phyloP scores from a whole-genome alignment of 129 eudicot genomes.

The Cynara cardunculus region DNA sequence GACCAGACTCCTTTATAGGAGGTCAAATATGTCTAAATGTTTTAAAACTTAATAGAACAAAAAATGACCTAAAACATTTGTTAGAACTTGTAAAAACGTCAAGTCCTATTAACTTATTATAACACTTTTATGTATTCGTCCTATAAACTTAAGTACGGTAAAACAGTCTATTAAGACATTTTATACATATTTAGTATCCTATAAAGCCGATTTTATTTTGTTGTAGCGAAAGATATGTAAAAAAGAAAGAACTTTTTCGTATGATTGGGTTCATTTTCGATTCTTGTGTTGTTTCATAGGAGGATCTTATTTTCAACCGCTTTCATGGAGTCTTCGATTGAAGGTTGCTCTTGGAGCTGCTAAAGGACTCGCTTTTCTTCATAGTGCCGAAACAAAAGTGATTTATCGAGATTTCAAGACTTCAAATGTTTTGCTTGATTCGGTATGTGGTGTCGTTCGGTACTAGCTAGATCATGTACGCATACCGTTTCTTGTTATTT shows the following conservation, averaged over 20 bases:
- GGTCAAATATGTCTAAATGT: no score
- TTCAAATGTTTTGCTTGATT: constrained; percentile 78
- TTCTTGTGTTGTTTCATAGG: constrained; percentile 31
- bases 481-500: neutral
- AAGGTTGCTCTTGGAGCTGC: constrained; percentile 97
- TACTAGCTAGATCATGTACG: neutral
- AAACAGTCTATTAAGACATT: neutral
- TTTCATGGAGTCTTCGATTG: constrained; percentile 85
- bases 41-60: no score
- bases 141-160: neutral
- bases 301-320: constrained; percentile 91
- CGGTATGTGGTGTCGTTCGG: constrained; percentile 35
- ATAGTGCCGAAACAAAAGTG: constrained; percentile 65
- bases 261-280: neutral
- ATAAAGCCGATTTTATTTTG: neutral
- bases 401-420: constrained; percentile 93
- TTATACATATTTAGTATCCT: neutral
- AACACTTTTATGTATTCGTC: neutral
- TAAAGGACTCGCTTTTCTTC: constrained; percentile 93
- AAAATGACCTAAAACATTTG: no score
- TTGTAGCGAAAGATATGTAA: neutral
- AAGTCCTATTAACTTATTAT: no score
- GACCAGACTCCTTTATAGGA: no score
- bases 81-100: no score
- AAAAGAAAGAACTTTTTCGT: neutral